Percentiles rank a stretch among this genome's conserved stretches.
phyloP scores from a whole-genome alignment of 345 rosid genomes.

The Citrus sp. region DNA sequence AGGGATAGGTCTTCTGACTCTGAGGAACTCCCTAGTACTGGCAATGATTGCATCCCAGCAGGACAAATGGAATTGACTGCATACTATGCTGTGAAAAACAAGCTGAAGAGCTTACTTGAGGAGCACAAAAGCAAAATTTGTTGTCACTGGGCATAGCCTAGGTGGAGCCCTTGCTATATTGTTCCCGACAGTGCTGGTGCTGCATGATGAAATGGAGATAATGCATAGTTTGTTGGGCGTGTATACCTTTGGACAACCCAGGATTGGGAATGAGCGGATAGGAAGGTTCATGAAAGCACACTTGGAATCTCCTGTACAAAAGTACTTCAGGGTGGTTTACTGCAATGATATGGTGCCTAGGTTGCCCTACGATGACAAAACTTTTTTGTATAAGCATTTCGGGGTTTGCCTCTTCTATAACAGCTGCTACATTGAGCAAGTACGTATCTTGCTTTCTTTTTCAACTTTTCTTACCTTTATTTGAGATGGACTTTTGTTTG shows the following conservation, averaged over 20 bases:
- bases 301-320: conserved; percentile 42
- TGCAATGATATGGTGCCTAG: conserved; percentile 82
- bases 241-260: conserved; percentile 87
- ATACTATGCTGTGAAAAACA: conserved; percentile 46
- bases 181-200: conserved; percentile 55
- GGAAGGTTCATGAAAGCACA: conserved; percentile 59
- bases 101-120: conserved; percentile 54
- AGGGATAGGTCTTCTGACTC: background rate
- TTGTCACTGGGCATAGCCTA: conserved; percentile 84
- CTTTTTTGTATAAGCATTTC: conserved; percentile 75
- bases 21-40: background rate
- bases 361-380: conserved; percentile 75
- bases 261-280: conserved; percentile 61
- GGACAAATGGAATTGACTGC: conserved; percentile 56
- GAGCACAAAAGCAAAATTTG: conserved; percentile 65
- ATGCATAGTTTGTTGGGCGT: conserved; percentile 61
- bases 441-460: conserved; percentile 25
- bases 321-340: conserved; percentile 76
- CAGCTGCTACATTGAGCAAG: conserved; percentile 61
- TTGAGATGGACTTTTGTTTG: background rate
- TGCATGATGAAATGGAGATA: conserved; percentile 58
- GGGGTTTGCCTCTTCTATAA: conserved; percentile 75
- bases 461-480: background rate
- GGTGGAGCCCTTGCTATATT: conserved; percentile 84
- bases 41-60: background rate